Conservation (phyloP, 768 basidiomycete genomes). For the Podaxis sp. region DNA sequence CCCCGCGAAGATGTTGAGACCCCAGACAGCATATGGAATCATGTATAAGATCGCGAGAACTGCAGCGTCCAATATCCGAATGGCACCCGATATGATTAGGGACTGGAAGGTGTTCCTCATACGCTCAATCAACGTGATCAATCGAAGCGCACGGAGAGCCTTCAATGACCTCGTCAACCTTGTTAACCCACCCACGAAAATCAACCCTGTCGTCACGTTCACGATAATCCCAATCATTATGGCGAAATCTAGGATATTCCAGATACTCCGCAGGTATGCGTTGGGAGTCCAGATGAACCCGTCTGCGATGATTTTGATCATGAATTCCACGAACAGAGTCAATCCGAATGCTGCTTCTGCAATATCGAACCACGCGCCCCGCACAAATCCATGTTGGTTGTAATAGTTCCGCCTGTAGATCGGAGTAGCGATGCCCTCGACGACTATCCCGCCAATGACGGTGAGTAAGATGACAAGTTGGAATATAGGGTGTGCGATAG, state of each 20-base stretch:
- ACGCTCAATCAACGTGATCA: conserved; percentile 86
- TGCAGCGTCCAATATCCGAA: conserved; percentile 86
- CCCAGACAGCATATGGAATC: conserved; percentile 93
- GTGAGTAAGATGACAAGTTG: conserved; percentile 71
- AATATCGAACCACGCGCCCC: conserved; percentile 85
- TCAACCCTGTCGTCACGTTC: conserved; percentile 69
- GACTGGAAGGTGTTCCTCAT: conserved; percentile 88
- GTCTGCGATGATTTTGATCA: conserved; percentile 91
- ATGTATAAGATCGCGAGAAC: conserved; percentile 88
- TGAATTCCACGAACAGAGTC: conserved; percentile 74
- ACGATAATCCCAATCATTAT: conserved; percentile 77
- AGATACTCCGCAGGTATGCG: conserved; percentile 87
- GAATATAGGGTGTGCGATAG: conserved; percentile 67
- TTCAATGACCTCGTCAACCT: conserved; percentile 85
- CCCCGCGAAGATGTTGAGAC: conserved; percentile 89
- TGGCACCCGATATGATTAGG: conserved; percentile 82
- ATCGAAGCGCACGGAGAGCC: conserved; percentile 81
- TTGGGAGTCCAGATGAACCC: conserved; percentile 91
- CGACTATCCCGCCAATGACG: conserved; percentile 79
- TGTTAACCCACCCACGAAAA: conserved; percentile 76
- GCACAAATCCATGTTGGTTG: conserved; percentile 51
- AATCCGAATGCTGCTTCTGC: conserved; percentile 73
- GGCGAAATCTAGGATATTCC: conserved; percentile 89
- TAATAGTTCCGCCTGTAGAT: conserved; percentile 78
- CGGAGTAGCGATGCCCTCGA: conserved; percentile 84